Evolutionary conservation across 306 rosid species (phyloP), one percentile per base, ranked within the genome.

Genomic region (Vicia sativa): DNA sequence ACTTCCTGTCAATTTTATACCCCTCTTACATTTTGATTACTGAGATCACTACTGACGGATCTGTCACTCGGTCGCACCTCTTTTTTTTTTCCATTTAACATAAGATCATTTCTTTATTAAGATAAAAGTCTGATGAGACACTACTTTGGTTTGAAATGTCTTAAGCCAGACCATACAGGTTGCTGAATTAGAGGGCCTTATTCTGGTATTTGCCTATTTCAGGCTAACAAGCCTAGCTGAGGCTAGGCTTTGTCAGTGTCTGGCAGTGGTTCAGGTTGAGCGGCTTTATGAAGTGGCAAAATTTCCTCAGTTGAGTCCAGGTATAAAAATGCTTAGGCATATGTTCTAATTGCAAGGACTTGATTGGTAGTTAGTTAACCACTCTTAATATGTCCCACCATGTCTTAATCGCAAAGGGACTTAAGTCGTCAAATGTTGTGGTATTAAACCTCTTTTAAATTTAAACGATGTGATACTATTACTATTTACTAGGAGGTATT

Each of bases 141-240:
- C 15, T 12, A 65, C 16, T 57, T 39, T 41, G n/a, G 56, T 41
- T 50, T 72, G 65, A 42, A 66, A 53, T 34, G 45, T 46, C 19
- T 58, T 58, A 23, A 39, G 38, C 68, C 41, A 41, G 11, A 60
- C 19, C 37, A n/a, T 49, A 41, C 45, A 52, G 29, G 34, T 28
- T 50, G 46, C 43, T 37, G 74, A 23, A 67, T 45, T n/a, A 0
- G 73, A 77, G 58, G 78, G 67, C 35, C 75, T 61, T 62, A 79
- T 71, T 57, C 67, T 35, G 66, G 74, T 78, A 65, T 71, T 73
- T 79, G 72, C 68, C 77, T 74, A 13, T 79, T 79, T 74, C 79
- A 79, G 77, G 74, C 79, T 69, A 69, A 53, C 74, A 10, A 56
- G 74, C 70, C 66, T 49, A 57, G 76, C 62, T 63, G 73, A 79